Conservation (phyloP, 176 grass and related monocot species). For the Stipa capillata region DNA sequence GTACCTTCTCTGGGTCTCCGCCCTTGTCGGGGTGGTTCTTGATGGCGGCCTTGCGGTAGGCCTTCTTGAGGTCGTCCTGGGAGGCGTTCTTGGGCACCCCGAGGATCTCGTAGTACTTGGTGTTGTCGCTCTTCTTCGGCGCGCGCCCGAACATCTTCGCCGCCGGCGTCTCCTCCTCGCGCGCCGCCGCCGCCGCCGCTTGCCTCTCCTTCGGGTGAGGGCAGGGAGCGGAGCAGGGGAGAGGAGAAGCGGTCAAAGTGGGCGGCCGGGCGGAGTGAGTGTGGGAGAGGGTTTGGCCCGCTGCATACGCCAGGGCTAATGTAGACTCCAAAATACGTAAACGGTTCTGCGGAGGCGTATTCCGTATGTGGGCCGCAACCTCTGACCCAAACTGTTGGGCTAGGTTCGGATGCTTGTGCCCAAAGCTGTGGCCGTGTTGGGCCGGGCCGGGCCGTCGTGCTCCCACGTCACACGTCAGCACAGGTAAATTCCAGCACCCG, state of each 20-base stretch:
- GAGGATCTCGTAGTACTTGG: slow-evolving; percentile 96
- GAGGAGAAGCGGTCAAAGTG: slow-evolving; percentile 31
- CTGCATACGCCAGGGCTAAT: neutral
- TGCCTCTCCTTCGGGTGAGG: slow-evolving; percentile 23
- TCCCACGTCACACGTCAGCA: neutral
- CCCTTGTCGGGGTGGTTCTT: slow-evolving; percentile 99
- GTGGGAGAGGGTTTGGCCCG: slow-evolving; percentile 13
- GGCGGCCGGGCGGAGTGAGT: slow-evolving; percentile 20
- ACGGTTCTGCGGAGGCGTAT: neutral
- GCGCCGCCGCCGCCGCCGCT: slow-evolving; percentile 5
- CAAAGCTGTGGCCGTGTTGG: too few relatives aligned
- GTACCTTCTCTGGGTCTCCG: slow-evolving; percentile 93
- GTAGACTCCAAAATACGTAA: neutral
- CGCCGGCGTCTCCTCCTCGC: neutral
- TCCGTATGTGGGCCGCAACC: neutral
- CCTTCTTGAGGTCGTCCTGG: slow-evolving; percentile 99
- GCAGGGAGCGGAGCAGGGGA: slow-evolving; percentile 5
- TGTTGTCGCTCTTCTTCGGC: slow-evolving; percentile 98
- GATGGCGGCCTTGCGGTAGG: slow-evolving; percentile 98
- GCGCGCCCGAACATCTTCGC: slow-evolving; percentile 87
- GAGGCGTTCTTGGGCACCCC: slow-evolving; percentile 84
- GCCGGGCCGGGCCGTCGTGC: too few relatives aligned
- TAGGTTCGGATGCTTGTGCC: too few relatives aligned
- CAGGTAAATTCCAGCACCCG: too few relatives aligned
- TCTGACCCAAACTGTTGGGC: neutral